phyloP scores from a whole-genome alignment of 2,329 filamentous ascomycete species.

The Aaosphaeria pasadenensis region DNA sequence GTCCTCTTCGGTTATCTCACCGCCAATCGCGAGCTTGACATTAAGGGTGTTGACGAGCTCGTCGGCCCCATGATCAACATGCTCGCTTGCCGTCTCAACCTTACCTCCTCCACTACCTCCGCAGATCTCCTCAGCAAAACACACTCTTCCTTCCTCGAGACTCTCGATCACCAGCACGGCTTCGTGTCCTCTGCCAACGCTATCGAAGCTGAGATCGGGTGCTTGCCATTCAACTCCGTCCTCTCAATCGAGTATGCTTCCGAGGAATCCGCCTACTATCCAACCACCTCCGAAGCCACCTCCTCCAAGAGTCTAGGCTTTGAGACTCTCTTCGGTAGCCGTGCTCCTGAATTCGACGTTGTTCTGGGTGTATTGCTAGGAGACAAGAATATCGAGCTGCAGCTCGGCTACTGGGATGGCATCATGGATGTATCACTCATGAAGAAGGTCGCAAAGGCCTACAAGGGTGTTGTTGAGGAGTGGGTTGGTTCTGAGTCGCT shows the following conservation, averaged over 20 bases:
- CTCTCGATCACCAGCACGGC: not conserved
- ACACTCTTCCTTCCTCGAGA: conserved; percentile 6
- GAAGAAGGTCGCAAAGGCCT: conserved; percentile 11
- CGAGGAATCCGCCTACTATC: not conserved
- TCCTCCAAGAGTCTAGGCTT: conserved; percentile 1
- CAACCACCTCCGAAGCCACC: not conserved
- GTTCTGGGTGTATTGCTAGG: conserved; percentile 11
- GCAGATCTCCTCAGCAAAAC: conserved; percentile 4
- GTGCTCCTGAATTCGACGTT: conserved; percentile 12
- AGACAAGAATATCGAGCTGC: conserved; percentile 8
- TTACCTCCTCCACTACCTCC: not conserved
- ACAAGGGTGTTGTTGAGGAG: conserved; percentile 8
- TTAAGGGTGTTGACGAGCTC: conserved; percentile 41
- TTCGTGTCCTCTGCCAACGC: not conserved
- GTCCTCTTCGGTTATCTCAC: conserved; percentile 20
- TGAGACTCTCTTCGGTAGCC: conserved; percentile 4
- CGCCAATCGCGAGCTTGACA: conserved; percentile 34
- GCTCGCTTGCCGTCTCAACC: conserved; percentile 6
- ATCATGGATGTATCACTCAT: conserved; percentile 8
- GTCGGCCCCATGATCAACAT: conserved; percentile 43
- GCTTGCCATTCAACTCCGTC: not conserved
- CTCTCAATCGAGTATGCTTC: not conserved
- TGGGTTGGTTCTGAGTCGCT: conserved; percentile 4
- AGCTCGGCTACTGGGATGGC: conserved; percentile 1
- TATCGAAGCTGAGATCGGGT: not conserved